These are phyloP conservation scores for Emericellopsis terricola DNA, from an alignment of 495 filamentous ascomycete species.

Conservation along the genomic window DNA sequence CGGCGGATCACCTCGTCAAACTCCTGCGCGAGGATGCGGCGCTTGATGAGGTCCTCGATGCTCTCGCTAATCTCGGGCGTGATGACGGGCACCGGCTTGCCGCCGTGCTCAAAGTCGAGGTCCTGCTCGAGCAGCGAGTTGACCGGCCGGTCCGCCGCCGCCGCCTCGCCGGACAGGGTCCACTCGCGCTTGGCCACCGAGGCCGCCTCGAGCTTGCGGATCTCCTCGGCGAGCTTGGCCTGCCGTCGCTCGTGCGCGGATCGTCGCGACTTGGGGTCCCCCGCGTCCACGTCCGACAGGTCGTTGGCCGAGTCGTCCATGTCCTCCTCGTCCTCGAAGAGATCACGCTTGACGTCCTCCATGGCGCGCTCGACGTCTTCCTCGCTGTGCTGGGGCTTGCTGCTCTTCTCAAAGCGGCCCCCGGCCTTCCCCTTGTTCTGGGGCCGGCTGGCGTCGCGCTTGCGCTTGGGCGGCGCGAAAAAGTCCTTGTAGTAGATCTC, in stretches of 20 bases:
- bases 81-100: constrained; percentile 86
- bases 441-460: constrained; percentile 23
- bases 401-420: not conserved
- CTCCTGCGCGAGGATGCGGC: constrained; percentile 74
- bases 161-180: constrained; percentile 79
- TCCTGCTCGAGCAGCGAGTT: constrained; percentile 93
- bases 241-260: constrained; percentile 78
- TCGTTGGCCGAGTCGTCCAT: constrained; percentile 31
- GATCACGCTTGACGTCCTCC: constrained; percentile 71
- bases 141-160: constrained; percentile 58
- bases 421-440: constrained; percentile 10
- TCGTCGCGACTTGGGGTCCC: constrained; percentile 35
- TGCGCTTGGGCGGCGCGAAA: constrained; percentile 68
- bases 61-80: constrained; percentile 85
- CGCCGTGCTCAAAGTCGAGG: constrained; percentile 87
- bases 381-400: constrained; percentile 21
- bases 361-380: constrained; percentile 72
- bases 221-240: constrained; percentile 72
- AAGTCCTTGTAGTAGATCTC: constrained; percentile 78
- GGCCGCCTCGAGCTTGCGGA: constrained; percentile 72
- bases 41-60: constrained; percentile 88
- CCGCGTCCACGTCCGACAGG: constrained; percentile 34
- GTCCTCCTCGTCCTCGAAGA: constrained; percentile 70
- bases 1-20: constrained; percentile 86
- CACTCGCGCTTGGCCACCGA: constrained; percentile 84